Base-by-base conservation (phyloP, 495 filamentous ascomycete species). In the Delitschia confertaspora region DNA sequence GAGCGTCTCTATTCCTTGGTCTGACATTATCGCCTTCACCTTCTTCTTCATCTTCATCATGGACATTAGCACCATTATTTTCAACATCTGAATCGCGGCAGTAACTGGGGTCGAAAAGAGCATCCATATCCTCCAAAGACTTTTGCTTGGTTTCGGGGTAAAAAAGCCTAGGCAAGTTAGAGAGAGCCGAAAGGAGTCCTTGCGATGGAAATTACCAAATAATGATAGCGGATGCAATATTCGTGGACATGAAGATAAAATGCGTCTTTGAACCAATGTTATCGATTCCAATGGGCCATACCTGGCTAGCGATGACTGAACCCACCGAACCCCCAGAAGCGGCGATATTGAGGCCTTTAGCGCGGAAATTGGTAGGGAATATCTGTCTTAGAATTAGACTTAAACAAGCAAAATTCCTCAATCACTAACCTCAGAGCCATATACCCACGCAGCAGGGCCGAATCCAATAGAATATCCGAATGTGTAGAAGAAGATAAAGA, bases 401-500 rank as follows among this genome's bases (percentile, higher is more conserved):
- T n/a, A n/a, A n/a, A n/a, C n/a, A n/a, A n/a, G n/a, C n/a, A n/a
- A n/a, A n/a, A n/a, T n/a, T n/a, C n/a, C n/a, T n/a, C n/a, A n/a
- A n/a, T n/a, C 25, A 27, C 54, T 38, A 44, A 73, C 70, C 62
- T 78, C 74, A 0, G 73, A 68, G 1, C 73, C 70, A 33, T 78
- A 76, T 0, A 78, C 73, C 74, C 73, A 78, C 0, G 73, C 63
- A 2, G 72, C 65, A 0, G 73, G 71, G 0, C 74, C 74, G 47
- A 76, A 75, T 0, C 73, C 70, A 57, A 76, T 65, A 23, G 70
- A 73, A 51, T 71, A 76, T 0, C 72, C 73, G 17, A 76, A 60
- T 2, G 71, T 65, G 57, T 72, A 78, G 43, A 78, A 60, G 59
- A 76, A 78, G 18, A 76, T 67, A 44, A 75, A 76, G 11, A 72